Evolutionary conservation across 2,329 filamentous ascomycete genomes (phyloP), one percentile per base, ranked within the genome.

Genomic region (Talaromyces sp.): DNA sequence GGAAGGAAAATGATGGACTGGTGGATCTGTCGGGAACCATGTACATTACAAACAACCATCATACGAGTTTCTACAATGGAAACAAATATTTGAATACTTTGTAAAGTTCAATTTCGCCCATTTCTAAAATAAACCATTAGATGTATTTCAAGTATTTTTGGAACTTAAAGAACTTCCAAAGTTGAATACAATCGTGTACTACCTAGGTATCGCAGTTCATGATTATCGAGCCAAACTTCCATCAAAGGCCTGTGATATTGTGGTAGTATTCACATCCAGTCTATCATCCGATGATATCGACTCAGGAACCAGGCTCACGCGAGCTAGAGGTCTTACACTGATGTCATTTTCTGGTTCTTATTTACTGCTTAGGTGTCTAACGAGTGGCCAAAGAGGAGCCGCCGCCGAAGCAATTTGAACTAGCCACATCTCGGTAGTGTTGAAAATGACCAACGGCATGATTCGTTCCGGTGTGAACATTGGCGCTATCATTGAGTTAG

Each of bases 21-120:
- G 24, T 27, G 24, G 24, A 27, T 5, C 4, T 27, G 24, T 27
- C 24, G 24, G 24, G 33, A 16, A 43, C 14, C 40, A 30, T 46
- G 43, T 46, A 46, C 43, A 46, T 46, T 46, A 46, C 20, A n/a
- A 35, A 22, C 19, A 16, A 27, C 17, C 5, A 35, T 46, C 9
- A 19, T 24, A 9, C 7, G 10, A 42, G 24, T 19, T n/a, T 17
- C 40, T 27, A 27, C 9, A 27, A 27, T 27, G 24, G 24, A 9
- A 27, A 9, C 4, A 27, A 27, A 5, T 9, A 27, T n/a, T n/a
- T n/a, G n/a, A n/a, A n/a, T n/a, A n/a, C n/a, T n/a, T n/a, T n/a
- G n/a, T n/a, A n/a, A n/a, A n/a, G n/a, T n/a, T n/a, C n/a, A n/a
- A n/a, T n/a, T n/a, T n/a, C n/a, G n/a, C n/a, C n/a, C n/a, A n/a